Conservation (phyloP, 148 eudicot genomes). For the Fallopia convolvulus region DNA sequence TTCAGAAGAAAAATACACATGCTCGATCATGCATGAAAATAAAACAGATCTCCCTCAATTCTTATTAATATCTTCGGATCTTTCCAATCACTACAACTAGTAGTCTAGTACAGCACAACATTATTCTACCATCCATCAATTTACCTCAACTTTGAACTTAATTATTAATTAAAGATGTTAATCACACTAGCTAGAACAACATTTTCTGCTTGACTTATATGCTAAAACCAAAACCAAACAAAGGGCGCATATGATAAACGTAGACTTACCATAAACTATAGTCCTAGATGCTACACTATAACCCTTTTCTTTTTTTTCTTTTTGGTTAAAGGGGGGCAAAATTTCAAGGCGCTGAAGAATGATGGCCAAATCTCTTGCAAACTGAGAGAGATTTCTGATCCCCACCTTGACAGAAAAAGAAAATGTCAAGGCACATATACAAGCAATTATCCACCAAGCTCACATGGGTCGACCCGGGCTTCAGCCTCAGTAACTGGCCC, state of each 20-base stretch:
- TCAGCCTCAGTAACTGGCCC: conserved; percentile 20
- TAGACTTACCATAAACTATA: not conserved
- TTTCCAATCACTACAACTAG: too few relatives aligned
- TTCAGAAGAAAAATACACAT: too few relatives aligned
- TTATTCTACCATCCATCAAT: too few relatives aligned
- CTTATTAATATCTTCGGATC: too few relatives aligned
- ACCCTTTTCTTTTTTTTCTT: not conserved
- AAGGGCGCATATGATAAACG: not conserved
- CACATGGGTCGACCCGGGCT: conserved; percentile 33
- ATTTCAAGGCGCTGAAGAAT: not conserved
- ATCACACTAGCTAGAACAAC: too few relatives aligned
- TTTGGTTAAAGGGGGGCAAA: not conserved
- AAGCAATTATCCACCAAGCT: conserved; percentile 48
- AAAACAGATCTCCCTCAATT: too few relatives aligned
- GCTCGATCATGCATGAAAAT: too few relatives aligned
- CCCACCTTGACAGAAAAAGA: conserved; percentile 38
- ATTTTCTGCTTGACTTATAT: too few relatives aligned
- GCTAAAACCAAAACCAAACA: not conserved
- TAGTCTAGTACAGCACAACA: too few relatives aligned
- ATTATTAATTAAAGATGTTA: too few relatives aligned
- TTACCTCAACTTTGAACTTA: too few relatives aligned
- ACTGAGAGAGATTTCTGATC: conserved; percentile 19
- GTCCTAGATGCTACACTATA: not conserved
- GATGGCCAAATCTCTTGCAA: conserved; percentile 10
- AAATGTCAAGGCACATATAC: conserved; percentile 23